phyloP scores from a whole-genome alignment of 164 flowering plant genomes.

The Vitis amurensis region DNA sequence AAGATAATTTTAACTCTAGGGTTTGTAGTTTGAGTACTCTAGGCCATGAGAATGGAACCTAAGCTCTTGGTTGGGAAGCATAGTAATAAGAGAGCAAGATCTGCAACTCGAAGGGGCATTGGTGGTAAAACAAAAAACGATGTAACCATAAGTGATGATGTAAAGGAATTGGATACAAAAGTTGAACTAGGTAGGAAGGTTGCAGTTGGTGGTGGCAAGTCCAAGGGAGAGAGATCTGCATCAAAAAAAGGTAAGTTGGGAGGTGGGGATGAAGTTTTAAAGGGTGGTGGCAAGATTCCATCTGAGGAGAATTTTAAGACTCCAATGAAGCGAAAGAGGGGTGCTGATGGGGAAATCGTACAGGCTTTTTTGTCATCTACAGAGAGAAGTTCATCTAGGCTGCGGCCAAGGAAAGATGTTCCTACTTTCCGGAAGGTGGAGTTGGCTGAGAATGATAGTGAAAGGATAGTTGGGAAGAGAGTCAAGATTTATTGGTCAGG shows the following conservation, averaged over 20 bases:
- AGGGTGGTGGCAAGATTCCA: not conserved
- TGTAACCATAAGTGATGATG: not conserved
- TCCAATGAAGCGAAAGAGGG: conserved; percentile 7
- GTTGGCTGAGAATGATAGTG: conserved; percentile 5
- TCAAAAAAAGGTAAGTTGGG: not conserved
- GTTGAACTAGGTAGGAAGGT: not conserved
- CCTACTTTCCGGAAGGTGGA: conserved; percentile 12
- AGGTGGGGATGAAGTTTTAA: not conserved
- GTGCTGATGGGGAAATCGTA: conserved; percentile 15
- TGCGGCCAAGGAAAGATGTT: conserved; percentile 5
- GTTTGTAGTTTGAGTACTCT: not conserved
- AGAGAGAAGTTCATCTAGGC: conserved; percentile 4
- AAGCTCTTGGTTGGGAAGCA: not conserved
- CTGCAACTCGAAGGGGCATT: not conserved
- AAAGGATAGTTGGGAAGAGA: conserved; percentile 12
- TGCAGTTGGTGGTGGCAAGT: not conserved
- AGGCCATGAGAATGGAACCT: not conserved
- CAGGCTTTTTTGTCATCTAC: conserved; percentile 6
- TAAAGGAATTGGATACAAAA: not conserved
- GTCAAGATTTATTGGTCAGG: conserved; percentile 15
- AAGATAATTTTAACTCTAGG: not conserved
- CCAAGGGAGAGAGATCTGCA: conserved; percentile 2
- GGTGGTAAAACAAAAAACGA: conserved; percentile 1
- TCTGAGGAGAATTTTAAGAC: not conserved
- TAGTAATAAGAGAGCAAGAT: not conserved